A percentile compares a stretch with the other conserved stretches of the same genome.
phyloP scores from a whole-genome alignment of 139 green algal genomes.

The Trebouxia sp. region DNA sequence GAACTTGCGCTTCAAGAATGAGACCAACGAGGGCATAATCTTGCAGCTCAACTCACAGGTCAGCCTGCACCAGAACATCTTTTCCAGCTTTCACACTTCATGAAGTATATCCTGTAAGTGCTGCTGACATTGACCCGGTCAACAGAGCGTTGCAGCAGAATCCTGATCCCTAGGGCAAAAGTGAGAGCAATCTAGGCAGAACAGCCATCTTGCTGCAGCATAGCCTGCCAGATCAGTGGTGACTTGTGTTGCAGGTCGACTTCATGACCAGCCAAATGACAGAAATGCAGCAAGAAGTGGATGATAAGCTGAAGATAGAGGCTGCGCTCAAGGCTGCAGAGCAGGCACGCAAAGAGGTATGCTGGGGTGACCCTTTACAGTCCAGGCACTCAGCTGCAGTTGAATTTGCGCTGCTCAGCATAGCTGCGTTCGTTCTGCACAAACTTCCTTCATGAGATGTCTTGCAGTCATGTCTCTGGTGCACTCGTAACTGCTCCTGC shows the following conservation, averaged over 20 bases:
- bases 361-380: neutral
- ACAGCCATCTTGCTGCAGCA: too few relatives aligned
- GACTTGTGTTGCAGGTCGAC: conserved; percentile 38
- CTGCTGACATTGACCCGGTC: too few relatives aligned
- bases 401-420: neutral
- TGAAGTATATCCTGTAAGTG: too few relatives aligned
- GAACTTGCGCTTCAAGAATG: conserved; percentile 53
- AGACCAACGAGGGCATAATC: conserved; percentile 69
- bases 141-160: too few relatives aligned
- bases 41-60: conserved; percentile 69
- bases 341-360: conserved; percentile 16
- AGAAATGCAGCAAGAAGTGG: conserved; percentile 29
- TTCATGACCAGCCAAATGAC: conserved; percentile 44
- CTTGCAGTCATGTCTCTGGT: too few relatives aligned
- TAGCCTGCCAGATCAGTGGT: too few relatives aligned
- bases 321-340: conserved; percentile 7
- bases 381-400: neutral
- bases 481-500: too few relatives aligned
- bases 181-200: too few relatives aligned
- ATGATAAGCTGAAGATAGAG: neutral
- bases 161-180: too few relatives aligned
- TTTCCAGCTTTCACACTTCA: too few relatives aligned
- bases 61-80: neutral
- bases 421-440: too few relatives aligned
- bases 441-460: too few relatives aligned